Percentiles rank a stretch among this genome's conserved stretches.
Evolutionary conservation across 805 yeast genomes (phyloP).

Genomic region (Cyberlindnera maclurae): DNA sequence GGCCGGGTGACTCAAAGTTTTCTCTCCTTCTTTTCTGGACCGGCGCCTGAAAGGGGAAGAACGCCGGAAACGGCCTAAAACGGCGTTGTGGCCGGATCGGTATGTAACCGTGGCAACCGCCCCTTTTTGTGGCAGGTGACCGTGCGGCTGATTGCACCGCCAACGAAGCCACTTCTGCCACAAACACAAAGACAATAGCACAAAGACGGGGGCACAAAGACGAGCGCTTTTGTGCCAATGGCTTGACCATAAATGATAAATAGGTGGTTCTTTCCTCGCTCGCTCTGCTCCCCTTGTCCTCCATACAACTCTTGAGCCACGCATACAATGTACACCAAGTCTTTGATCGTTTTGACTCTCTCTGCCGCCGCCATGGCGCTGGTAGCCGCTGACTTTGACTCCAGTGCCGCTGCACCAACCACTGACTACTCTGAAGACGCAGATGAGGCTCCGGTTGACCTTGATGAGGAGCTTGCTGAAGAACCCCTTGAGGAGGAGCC

Average conservation of each 20-base stretch:
- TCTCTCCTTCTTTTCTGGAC: no score
- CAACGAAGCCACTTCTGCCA: no score
- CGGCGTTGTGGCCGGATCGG: no score
- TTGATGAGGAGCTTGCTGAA: slow-evolving; percentile 3
- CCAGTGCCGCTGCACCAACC: slow-evolving; percentile 2
- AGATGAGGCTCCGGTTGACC: slow-evolving; percentile 3
- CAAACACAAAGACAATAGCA: not conserved
- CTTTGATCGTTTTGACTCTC: slow-evolving; percentile 9
- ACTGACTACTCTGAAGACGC: slow-evolving; percentile 2
- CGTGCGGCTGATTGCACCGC: no score
- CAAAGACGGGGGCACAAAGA: no score
- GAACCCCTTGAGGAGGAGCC: slow-evolving; percentile 1
- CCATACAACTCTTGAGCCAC: not conserved
- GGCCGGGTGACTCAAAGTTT: no score
- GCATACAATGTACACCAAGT: slow-evolving; percentile 10
- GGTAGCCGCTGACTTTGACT: slow-evolving; percentile 7
- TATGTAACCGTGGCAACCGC: no score
- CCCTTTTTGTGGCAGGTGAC: no score
- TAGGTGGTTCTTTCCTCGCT: not conserved
- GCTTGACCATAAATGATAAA: not conserved
- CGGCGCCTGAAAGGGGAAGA: no score
- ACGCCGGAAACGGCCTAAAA: no score
- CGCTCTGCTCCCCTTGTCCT: no score
- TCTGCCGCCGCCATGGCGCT: slow-evolving; percentile 23
- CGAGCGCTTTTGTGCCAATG: not conserved